Evolutionary conservation across 306 rosid species (phyloP).

Genomic region (Citrullus amarus): DNA sequence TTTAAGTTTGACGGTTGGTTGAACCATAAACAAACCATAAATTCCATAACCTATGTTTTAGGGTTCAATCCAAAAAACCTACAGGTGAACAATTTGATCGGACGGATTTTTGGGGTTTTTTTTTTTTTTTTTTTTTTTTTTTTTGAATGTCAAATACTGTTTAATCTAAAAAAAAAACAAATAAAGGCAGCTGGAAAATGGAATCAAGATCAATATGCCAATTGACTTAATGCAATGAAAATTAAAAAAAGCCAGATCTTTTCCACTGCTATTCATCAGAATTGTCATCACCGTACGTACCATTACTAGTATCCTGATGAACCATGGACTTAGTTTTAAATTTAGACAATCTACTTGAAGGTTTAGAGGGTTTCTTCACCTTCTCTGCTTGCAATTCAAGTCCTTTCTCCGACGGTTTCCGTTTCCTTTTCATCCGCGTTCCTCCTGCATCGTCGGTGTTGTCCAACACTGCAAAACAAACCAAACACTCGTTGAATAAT

Average conservation of each 20-base stretch:
- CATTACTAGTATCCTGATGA: slow-evolving; percentile 38
- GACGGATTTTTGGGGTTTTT: not conserved
- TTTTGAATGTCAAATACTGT: not conserved
- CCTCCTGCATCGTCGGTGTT: slow-evolving; percentile 53
- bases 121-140: not conserved
- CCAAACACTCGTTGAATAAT: not conserved
- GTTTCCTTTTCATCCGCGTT: slow-evolving; percentile 46
- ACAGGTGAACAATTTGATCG: not conserved
- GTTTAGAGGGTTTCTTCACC: slow-evolving; percentile 47
- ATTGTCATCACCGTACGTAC: slow-evolving; percentile 30
- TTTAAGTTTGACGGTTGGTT: not conserved
- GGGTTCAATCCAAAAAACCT: not conserved
- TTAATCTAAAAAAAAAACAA: not conserved
- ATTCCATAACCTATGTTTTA: not conserved
- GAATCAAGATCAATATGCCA: not conserved
- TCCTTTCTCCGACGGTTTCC: slow-evolving; percentile 83
- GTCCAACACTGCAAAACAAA: slow-evolving; percentile 5
- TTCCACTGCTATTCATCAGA: slow-evolving; percentile 32
- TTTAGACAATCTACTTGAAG: slow-evolving; percentile 33
- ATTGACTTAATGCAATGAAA: not conserved
- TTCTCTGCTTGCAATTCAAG: slow-evolving; percentile 79
- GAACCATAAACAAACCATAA: not conserved
- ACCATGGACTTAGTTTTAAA: slow-evolving; percentile 29
- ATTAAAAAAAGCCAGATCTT: too few relatives aligned
- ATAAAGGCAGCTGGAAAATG: not conserved